Evolutionary conservation across 1,139 yeast species (phyloP).

Genomic region (Kodamaea alishanica): DNA sequence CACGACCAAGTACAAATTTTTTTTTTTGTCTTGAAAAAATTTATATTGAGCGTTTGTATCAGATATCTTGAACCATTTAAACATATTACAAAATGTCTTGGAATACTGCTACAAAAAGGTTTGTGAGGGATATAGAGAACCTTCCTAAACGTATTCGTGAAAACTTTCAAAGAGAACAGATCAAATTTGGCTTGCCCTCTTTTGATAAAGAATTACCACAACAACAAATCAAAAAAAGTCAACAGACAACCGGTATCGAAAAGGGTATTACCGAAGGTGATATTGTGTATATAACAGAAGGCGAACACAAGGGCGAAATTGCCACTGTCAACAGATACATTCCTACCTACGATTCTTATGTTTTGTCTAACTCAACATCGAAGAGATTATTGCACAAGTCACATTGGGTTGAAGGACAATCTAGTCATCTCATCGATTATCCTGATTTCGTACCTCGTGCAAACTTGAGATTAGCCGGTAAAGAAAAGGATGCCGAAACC

Average conservation of each 20-base stretch:
- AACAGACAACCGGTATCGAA: slow-evolving; percentile 29
- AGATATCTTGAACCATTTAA: background rate
- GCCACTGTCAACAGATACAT: slow-evolving; percentile 43
- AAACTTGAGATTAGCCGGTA: slow-evolving; percentile 65
- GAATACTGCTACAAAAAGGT: slow-evolving; percentile 35
- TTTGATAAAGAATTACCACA: slow-evolving; percentile 23
- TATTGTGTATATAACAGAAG: slow-evolving; percentile 53
- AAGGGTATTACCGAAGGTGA: slow-evolving; percentile 43
- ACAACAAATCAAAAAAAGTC: slow-evolving; percentile 23
- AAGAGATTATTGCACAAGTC: slow-evolving; percentile 54
- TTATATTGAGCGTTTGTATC: too few species aligned
- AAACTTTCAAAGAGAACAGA: slow-evolving; percentile 20
- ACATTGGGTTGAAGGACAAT: slow-evolving; percentile 72
- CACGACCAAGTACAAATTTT: slow-evolving; percentile 7
- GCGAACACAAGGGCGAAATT: slow-evolving; percentile 68
- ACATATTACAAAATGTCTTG: slow-evolving; percentile 30
- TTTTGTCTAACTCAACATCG: slow-evolving; percentile 34
- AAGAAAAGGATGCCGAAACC: slow-evolving; percentile 56
- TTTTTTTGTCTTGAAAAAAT: background rate
- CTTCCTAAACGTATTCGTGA: slow-evolving; percentile 32
- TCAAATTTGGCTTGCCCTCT: slow-evolving; percentile 32
- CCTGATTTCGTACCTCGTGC: slow-evolving; percentile 52
- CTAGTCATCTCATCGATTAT: slow-evolving; percentile 65
- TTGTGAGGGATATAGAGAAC: slow-evolving; percentile 35
- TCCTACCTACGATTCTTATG: slow-evolving; percentile 31